Conservation (phyloP, 371 early-diverging fungal species). For the Mortierella sp. region DNA sequence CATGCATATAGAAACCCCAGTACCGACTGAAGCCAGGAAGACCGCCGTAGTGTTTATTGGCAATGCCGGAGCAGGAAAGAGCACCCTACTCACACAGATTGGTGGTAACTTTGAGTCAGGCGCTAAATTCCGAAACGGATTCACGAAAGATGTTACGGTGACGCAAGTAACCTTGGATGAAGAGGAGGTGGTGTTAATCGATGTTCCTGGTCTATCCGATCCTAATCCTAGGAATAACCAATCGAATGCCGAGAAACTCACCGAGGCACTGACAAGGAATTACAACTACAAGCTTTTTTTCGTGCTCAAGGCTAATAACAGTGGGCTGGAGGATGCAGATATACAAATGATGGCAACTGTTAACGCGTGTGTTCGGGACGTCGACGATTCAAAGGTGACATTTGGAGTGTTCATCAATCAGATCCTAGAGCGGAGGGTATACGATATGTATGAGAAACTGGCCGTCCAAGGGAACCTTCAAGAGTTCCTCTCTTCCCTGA, state of each 20-base stretch:
- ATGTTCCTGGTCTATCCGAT: slow-evolving; percentile 14
- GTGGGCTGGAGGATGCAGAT: neutral
- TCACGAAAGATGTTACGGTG: slow-evolving; percentile 1
- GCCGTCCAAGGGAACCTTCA: neutral
- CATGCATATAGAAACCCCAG: too few species aligned
- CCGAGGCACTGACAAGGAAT: neutral
- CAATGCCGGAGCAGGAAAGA: slow-evolving; percentile 16
- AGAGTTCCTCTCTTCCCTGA: neutral
- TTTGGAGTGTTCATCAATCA: slow-evolving; percentile 2
- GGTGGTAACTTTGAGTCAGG: slow-evolving; percentile 14
- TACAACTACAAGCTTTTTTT: slow-evolving; percentile 4
- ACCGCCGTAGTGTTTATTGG: slow-evolving; percentile 14
- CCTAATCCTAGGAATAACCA: neutral
- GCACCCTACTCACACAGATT: slow-evolving; percentile 4
- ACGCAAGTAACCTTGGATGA: neutral
- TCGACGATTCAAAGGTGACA: neutral
- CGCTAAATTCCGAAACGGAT: neutral
- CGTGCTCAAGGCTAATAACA: neutral
- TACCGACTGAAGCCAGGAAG: neutral
- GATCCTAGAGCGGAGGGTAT: neutral
- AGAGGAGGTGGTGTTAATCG: neutral
- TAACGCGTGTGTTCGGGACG: neutral
- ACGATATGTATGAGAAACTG: neutral
- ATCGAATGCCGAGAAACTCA: neutral
- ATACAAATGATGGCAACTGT: neutral